Conservation (phyloP, 345 rosid species). For the Leavenworthia alabamica region DNA sequence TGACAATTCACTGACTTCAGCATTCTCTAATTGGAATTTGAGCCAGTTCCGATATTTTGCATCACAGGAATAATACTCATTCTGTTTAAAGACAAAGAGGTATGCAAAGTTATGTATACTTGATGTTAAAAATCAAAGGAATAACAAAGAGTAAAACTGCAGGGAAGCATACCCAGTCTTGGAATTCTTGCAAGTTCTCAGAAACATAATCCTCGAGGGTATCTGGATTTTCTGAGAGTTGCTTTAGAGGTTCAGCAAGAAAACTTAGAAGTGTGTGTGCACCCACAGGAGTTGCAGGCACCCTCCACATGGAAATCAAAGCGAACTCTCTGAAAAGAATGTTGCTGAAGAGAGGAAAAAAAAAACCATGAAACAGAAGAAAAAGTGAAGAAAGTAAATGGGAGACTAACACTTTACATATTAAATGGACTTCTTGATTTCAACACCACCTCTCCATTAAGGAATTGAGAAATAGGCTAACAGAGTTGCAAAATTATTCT, state of each 20-base stretch:
- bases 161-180: conserved; percentile 72
- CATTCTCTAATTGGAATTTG: conserved; percentile 67
- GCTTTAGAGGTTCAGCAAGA: conserved; percentile 98
- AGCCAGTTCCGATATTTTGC: conserved; percentile 97
- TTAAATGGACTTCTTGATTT: background rate
- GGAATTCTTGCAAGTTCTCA: conserved; percentile 79
- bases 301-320: conserved; percentile 96
- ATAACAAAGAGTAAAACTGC: conserved; percentile 6
- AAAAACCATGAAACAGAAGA: conserved; percentile 11
- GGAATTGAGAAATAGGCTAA: background rate
- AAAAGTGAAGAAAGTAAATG: conserved; percentile 4
- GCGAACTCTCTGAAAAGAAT: conserved; percentile 92
- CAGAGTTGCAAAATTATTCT: background rate
- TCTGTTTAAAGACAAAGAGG: conserved; percentile 39
- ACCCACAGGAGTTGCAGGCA: conserved; percentile 93
- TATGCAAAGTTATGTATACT: background rate
- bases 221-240: conserved; percentile 65
- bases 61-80: conserved; percentile 88
- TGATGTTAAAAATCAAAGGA: conserved; percentile 1
- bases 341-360: conserved; percentile 46
- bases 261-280: conserved; percentile 84
- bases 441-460: background rate
- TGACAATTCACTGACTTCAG: conserved; percentile 63
- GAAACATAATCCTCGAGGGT: conserved; percentile 53
- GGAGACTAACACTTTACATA: background rate